Evolutionary conservation across 2,329 filamentous ascomycete species (phyloP).

Genomic region (Drechmeria coniospora): DNA sequence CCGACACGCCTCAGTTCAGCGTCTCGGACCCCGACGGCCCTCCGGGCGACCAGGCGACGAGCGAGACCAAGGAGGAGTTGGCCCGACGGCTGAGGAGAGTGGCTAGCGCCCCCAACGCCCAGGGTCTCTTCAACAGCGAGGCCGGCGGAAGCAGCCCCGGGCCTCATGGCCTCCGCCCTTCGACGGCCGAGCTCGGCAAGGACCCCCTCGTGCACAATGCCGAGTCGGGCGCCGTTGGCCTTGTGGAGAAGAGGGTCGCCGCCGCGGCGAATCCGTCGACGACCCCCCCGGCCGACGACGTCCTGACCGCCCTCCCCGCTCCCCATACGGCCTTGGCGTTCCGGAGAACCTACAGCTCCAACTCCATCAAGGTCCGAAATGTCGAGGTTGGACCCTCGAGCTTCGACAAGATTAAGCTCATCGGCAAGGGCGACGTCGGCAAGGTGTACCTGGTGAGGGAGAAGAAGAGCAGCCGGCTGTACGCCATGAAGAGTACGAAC

Average conservation of each 20-base stretch:
- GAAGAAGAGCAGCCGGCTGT: conserved; percentile 90
- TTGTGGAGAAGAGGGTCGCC: conserved; percentile 17
- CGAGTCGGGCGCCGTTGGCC: conserved; percentile 25
- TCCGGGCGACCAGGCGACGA: conserved; percentile 52
- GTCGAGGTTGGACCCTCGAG: conserved; percentile 91
- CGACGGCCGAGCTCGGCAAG: conserved; percentile 75
- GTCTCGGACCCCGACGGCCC: conserved; percentile 51
- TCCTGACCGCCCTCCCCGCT: conserved; percentile 47
- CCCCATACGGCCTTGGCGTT: conserved; percentile 60
- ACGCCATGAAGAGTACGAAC: conserved; percentile 99
- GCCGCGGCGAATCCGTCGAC: conserved; percentile 19
- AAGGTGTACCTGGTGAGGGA: conserved; percentile 96
- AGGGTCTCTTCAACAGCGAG: conserved; percentile 59
- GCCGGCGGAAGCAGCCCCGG: conserved; percentile 11
- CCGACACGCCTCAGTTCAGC: conserved; percentile 72
- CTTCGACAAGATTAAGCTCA: conserved; percentile 99
- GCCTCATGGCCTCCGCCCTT: conserved; percentile 50
- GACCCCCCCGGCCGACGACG: conserved; percentile 32
- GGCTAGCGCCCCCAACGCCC: conserved; percentile 90
- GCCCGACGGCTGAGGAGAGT: conserved; percentile 86
- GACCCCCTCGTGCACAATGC: conserved; percentile 48
- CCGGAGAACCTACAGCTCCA: conserved; percentile 92
- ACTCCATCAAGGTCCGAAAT: conserved; percentile 95
- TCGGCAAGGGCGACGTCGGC: conserved; percentile 95
- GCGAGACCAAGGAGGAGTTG: conserved; percentile 81